These are phyloP conservation scores for Colletotrichum eremochloae DNA, from an alignment of 2,329 filamentous ascomycete genomes.

Conservation along the genomic window DNA sequence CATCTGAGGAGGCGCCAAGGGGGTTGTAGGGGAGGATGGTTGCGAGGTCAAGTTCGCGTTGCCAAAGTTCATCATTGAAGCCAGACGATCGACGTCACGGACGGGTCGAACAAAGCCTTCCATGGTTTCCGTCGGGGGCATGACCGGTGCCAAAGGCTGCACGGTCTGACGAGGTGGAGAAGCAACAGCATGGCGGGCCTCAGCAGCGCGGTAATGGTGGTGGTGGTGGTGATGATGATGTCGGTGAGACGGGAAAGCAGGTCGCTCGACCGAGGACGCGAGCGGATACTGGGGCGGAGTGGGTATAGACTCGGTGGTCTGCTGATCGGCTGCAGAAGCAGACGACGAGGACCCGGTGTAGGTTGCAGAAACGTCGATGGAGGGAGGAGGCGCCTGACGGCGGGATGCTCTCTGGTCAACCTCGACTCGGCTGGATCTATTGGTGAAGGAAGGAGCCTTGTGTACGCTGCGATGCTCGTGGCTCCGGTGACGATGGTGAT, in stretches of 20 bases:
- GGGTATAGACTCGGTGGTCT: conserved; percentile 66
- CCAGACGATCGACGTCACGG: conserved; percentile 84
- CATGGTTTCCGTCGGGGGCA: conserved; percentile 73
- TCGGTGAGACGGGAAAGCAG: conserved; percentile 68
- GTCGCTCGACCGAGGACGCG: conserved; percentile 79
- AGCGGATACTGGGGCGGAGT: conserved; percentile 72
- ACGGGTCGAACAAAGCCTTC: conserved; percentile 86
- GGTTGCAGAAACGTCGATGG: conserved; percentile 65
- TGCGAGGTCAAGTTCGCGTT: conserved; percentile 83
- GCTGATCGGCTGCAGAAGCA: conserved; percentile 52
- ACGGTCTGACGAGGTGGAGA: conserved; percentile 66
- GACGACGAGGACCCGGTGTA: conserved; percentile 59
- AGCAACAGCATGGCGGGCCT: conserved; percentile 63
- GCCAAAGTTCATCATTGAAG: conserved; percentile 81
- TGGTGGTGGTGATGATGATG: conserved; percentile 64
- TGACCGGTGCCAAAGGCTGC: conserved; percentile 76
- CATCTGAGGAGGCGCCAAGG: conserved; percentile 76
- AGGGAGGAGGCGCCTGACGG: conserved; percentile 85
- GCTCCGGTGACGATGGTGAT: conserved; percentile 63
- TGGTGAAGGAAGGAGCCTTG: conserved; percentile 67
- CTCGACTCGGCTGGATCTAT: conserved; percentile 66
- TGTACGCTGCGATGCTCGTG: conserved; percentile 63
- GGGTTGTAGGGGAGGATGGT: conserved; percentile 91
- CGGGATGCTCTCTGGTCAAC: conserved; percentile 74
- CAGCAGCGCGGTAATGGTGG: conserved; percentile 64